These are phyloP conservation scores for Leccinellum luteum DNA, from an alignment of 768 basidiomycete genomes.

Conservation along the genomic window DNA sequence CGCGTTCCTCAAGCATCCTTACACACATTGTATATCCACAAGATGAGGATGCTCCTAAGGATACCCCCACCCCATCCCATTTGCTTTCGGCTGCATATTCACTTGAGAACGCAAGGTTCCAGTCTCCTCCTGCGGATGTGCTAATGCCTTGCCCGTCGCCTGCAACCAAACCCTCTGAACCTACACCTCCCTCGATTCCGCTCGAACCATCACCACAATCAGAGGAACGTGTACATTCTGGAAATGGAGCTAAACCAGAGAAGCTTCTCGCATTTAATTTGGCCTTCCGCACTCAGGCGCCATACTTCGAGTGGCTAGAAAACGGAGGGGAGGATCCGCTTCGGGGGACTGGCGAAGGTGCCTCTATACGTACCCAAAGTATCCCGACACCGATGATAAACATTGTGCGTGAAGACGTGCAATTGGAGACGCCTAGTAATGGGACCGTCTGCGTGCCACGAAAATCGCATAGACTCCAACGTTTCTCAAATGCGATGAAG, in stretches of 20 bases:
- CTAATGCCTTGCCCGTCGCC: background rate
- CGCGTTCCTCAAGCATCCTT: constrained; percentile 24
- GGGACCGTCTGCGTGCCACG: background rate
- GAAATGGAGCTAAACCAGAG: constrained; percentile 5
- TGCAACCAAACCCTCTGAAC: background rate
- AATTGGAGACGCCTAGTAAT: background rate
- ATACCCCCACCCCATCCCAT: background rate
- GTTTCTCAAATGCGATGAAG: constrained; percentile 76
- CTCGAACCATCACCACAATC: background rate
- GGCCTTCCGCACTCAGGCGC: constrained; percentile 54
- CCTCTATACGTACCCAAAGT: constrained; percentile 5
- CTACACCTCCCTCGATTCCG: background rate
- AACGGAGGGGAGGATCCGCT: constrained; percentile 40
- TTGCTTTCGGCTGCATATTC: background rate
- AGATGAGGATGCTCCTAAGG: constrained; percentile 1
- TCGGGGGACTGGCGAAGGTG: constrained; percentile 21
- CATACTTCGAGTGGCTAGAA: constrained; percentile 77
- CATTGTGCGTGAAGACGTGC: background rate
- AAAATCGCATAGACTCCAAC: constrained; percentile 54
- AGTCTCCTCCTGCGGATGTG: background rate
- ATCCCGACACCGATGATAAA: background rate
- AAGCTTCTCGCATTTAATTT: constrained; percentile 60
- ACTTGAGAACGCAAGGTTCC: background rate
- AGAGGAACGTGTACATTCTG: background rate
- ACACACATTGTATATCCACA: constrained; percentile 20